Evolutionary conservation across 75 land plant species (phyloP), one percentile per base, ranked within the genome.

Genomic region (Isoetes taiwanensis): DNA sequence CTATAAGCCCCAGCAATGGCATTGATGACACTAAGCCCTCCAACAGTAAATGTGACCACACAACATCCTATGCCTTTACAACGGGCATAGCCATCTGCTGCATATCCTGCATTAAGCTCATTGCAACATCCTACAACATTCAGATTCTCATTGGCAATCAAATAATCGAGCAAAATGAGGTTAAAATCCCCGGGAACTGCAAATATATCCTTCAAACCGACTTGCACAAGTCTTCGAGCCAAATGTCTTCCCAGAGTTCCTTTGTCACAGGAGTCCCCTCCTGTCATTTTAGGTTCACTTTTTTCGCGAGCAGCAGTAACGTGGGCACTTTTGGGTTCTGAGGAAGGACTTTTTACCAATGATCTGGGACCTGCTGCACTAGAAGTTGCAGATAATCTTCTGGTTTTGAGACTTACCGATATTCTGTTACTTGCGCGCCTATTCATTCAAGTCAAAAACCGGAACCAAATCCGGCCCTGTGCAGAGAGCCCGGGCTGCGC

Each of bases 31-130:
- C 74, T 70, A 35, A 78, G 64, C 0, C 81, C 85, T 9, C 81
- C 85, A 27, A 82, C 81, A 4, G 85, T 82, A 74, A 82, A 82
- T 1, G 85, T 82, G 23, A 78, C 82, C 10, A 70, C 86, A 43
- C 81, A 78, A n/a, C 79, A 78, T 12, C 79, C 82, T 40, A 83
- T 81, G 46, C 82, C 86, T n/a, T 21, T 42, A 11, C 72, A 41
- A 4, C 82, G 68, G 2, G 86, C 86, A 33, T 78, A 83, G 0
- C 82, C 82, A 34, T 83, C 86, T 19, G 82, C 82, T 0, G 86
- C 86, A 48, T 83, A 83, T n/a, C 86, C 86, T 0, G 82, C 86
- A 68, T 83, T 83, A 62, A 83, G 81, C 72, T 83, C 85, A 53
- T 82, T 82, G 71, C 85, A 82, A 76, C 85, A 82, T 41, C 85